phyloP scores from a whole-genome alignment of 2,329 filamentous ascomycete genomes.

The Aspergillus sp. region DNA sequence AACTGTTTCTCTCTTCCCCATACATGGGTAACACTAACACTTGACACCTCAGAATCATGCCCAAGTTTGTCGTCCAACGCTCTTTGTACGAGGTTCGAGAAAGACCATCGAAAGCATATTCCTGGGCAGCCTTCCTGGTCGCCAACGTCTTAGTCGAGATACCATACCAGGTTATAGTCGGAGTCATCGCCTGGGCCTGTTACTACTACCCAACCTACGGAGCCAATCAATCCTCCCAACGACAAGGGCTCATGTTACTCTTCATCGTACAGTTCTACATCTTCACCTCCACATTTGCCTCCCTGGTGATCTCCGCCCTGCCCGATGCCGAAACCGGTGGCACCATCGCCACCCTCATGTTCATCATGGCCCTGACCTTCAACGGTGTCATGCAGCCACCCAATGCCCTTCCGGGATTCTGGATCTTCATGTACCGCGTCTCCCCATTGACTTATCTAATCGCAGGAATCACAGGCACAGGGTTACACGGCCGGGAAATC shows the following conservation, averaged over 20 bases:
- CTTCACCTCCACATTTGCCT: conserved; percentile 76
- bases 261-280: conserved; percentile 70
- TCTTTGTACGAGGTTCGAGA: conserved; percentile 81
- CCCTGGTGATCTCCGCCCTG: conserved; percentile 71
- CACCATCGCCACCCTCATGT: conserved; percentile 71
- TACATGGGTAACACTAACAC: no score
- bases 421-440: conserved; percentile 79
- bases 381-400: conserved; percentile 66
- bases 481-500: conserved; percentile 63
- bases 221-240: conserved; percentile 59
- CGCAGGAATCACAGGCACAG: conserved; percentile 64
- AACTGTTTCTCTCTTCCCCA: background rate
- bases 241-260: conserved; percentile 75
- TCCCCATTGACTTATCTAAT: conserved; percentile 82
- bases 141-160: conserved; percentile 80
- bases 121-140: conserved; percentile 80
- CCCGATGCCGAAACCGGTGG: conserved; percentile 70
- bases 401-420: conserved; percentile 63
- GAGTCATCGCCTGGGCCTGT: conserved; percentile 69
- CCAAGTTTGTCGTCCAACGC: conserved; percentile 77
- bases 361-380: conserved; percentile 70
- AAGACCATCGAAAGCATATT: conserved; percentile 77
- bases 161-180: conserved; percentile 73
- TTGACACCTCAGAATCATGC: conserved; percentile 51
- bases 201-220: conserved; percentile 78